Conservation (phyloP, 208 protist species). For the Crithidia expoeki region DNA sequence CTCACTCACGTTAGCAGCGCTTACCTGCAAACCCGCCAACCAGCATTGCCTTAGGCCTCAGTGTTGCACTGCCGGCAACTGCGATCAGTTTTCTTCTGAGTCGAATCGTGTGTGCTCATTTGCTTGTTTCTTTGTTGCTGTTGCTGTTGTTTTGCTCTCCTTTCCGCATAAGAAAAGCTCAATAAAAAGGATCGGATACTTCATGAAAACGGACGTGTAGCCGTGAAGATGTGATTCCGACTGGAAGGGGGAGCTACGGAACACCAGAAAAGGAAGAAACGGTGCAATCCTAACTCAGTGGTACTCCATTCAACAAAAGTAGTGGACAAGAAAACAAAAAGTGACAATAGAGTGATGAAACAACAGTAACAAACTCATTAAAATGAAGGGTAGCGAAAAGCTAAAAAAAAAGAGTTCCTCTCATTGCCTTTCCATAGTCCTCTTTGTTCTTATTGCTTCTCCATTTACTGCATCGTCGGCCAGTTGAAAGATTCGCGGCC, state of each 20-base stretch:
- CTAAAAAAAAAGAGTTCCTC: not conserved
- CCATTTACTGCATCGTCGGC: slow-evolving; percentile 80
- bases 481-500: slow-evolving; percentile 80
- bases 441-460: not conserved
- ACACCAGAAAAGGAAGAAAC: slow-evolving; percentile 17
- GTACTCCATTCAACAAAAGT: slow-evolving; percentile 1
- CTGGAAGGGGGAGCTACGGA: slow-evolving; percentile 3
- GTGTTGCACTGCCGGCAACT: slow-evolving; percentile 3
- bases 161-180: not conserved
- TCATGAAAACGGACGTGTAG: too few species aligned
- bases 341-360: not conserved
- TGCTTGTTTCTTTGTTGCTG: not conserved
- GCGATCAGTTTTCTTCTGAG: not conserved
- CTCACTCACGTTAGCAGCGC: slow-evolving; percentile 2
- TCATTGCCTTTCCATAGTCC: not conserved
- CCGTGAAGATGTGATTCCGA: slow-evolving; percentile 5
- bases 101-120: not conserved
- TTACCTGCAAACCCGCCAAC: not conserved
- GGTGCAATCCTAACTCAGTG: not conserved
- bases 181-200: too few species aligned
- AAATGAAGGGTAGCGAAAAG: slow-evolving; percentile 14
- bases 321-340: slow-evolving; percentile 18
- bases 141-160: not conserved
- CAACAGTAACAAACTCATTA: not conserved
- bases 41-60: not conserved